Conservation (phyloP, 2,329 filamentous ascomycete species). For the Aspergillus sp. region DNA sequence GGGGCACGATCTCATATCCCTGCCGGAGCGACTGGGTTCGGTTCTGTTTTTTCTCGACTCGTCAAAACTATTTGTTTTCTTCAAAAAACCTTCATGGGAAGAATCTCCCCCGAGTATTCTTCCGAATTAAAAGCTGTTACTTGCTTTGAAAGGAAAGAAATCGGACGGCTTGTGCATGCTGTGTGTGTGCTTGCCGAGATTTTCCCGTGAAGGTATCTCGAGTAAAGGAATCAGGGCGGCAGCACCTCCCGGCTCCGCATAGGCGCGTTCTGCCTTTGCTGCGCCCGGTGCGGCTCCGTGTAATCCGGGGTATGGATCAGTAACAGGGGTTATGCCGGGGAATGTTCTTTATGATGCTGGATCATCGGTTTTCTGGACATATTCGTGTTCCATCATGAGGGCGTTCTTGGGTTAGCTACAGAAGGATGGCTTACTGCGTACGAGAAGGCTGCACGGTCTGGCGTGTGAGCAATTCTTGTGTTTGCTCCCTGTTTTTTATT, state of each 20-base stretch:
- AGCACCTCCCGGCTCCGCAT: slow-evolving; percentile 18
- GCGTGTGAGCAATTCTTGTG: slow-evolving; percentile 27
- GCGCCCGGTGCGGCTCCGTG: slow-evolving; percentile 20
- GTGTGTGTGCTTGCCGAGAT: not conserved
- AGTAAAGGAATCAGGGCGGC: slow-evolving; percentile 15
- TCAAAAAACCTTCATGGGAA: slow-evolving; percentile 7
- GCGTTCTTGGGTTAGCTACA: slow-evolving; percentile 26
- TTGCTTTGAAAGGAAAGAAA: slow-evolving; percentile 3
- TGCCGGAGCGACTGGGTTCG: slow-evolving; percentile 29
- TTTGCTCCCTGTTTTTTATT: slow-evolving; percentile 30
- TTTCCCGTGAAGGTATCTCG: slow-evolving; percentile 10
- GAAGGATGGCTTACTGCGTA: slow-evolving; percentile 33
- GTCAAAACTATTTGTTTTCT: slow-evolving; percentile 10
- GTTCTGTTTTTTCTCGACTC: slow-evolving; percentile 20
- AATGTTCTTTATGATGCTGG: slow-evolving; percentile 16
- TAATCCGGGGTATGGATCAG: slow-evolving; percentile 34
- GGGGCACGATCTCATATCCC: slow-evolving; percentile 30
- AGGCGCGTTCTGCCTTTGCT: slow-evolving; percentile 13
- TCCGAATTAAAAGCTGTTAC: slow-evolving; percentile 3
- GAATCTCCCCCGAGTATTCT: slow-evolving; percentile 1
- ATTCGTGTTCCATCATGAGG: slow-evolving; percentile 22
- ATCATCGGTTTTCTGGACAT: slow-evolving; percentile 9
- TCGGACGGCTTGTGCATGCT: slow-evolving; percentile 5
- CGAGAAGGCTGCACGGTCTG: slow-evolving; percentile 31
- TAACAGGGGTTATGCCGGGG: slow-evolving; percentile 18